Evolutionary conservation across 345 rosid genomes (phyloP).

Genomic region (Adansonia digitata): DNA sequence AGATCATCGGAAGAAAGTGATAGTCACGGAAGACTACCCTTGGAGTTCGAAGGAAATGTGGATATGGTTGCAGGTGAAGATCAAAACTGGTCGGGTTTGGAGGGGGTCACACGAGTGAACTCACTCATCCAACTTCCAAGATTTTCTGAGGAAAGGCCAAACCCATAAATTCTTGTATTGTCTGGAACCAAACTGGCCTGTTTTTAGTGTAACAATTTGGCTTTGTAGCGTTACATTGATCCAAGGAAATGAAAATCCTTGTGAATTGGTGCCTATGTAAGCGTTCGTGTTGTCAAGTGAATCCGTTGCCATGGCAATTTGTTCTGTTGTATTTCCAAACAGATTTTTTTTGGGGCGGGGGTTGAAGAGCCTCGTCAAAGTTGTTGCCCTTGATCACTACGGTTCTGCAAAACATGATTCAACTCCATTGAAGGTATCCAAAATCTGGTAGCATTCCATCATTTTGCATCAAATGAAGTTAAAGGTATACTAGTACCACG

Average conservation of each 20-base stretch:
- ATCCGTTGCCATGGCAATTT: conserved; percentile 16
- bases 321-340: conserved; percentile 21
- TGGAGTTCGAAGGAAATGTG: conserved; percentile 35
- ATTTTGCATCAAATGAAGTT: not conserved
- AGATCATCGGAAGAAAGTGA: conserved; percentile 64
- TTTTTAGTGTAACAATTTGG: conserved; percentile 19
- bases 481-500: not conserved
- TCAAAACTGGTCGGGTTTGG: conserved; percentile 87
- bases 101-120: conserved; percentile 95
- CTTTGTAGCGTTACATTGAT: conserved; percentile 8
- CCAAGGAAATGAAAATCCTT: conserved; percentile 7
- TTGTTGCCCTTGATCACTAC: conserved; percentile 4
- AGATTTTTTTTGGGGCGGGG: too few species aligned
- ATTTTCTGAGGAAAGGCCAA: conserved; percentile 65
- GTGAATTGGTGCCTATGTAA: conserved; percentile 13
- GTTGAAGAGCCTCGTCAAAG: conserved; percentile 12
- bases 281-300: conserved; percentile 19
- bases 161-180: conserved; percentile 24
- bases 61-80: conserved; percentile 42
- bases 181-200: conserved; percentile 16
- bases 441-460: not conserved
- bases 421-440: not conserved
- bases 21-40: conserved; percentile 29
- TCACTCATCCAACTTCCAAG: conserved; percentile 96
- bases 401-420: conserved; percentile 10